phyloP scores from a whole-genome alignment of 495 filamentous ascomycete species.

The Penicillium crystallinum region DNA sequence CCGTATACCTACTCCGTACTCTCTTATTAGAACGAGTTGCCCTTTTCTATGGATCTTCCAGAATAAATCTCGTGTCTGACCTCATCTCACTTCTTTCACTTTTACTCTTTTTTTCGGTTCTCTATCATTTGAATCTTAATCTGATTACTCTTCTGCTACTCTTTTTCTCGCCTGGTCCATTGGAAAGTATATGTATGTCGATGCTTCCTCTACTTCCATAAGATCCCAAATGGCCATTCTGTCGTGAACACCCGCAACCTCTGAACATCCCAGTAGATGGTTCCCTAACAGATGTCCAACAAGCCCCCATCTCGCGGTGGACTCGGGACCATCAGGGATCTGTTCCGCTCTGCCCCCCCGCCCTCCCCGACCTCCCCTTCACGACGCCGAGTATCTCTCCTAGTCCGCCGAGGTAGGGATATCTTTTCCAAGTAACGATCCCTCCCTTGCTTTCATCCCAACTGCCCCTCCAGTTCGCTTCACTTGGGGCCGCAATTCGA shows the following conservation, averaged over 20 bases:
- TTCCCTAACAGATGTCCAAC: slow-evolving; percentile 38
- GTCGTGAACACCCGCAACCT: background rate
- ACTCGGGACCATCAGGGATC: slow-evolving; percentile 32
- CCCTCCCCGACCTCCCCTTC: slow-evolving; percentile 28
- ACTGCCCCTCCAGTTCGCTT: background rate
- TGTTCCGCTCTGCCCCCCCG: slow-evolving; percentile 33
- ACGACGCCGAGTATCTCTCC: slow-evolving; percentile 29
- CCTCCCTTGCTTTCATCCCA: slow-evolving; percentile 9
- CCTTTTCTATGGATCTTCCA: slow-evolving; percentile 23
- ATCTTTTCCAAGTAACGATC: slow-evolving; percentile 38
- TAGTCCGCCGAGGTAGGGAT: slow-evolving; percentile 39
- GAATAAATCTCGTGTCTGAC: slow-evolving; percentile 22
- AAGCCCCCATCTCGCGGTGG: slow-evolving; percentile 34
- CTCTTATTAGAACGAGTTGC: background rate
- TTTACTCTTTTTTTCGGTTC: too few relatives aligned
- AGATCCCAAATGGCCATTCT: slow-evolving; percentile 19
- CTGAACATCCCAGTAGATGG: slow-evolving; percentile 20
- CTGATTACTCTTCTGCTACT: background rate
- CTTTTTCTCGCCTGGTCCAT: background rate
- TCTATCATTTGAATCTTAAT: too few relatives aligned
- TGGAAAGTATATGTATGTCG: slow-evolving; percentile 28
- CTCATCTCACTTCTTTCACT: slow-evolving; percentile 1
- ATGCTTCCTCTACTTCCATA: slow-evolving; percentile 15
- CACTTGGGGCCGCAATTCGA: slow-evolving; percentile 1
- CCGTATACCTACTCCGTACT: background rate